These are phyloP conservation scores for Tetradesmus lagerheimii DNA, from an alignment of 139 green algal species.

Conservation along the genomic window DNA sequence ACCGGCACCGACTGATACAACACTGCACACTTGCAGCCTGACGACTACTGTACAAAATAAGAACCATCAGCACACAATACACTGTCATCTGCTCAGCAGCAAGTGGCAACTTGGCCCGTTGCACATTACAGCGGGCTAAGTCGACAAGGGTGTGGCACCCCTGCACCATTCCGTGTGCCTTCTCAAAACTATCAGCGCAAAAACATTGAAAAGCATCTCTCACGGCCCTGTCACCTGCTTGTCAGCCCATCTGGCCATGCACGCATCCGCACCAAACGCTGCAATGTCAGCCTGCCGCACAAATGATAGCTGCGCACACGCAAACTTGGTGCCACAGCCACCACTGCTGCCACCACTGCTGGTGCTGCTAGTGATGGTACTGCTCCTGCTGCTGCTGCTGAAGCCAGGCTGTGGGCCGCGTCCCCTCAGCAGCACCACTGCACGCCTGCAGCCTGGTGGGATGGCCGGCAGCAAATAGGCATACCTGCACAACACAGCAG, in stretches of 20 bases:
- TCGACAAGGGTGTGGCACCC: too few species aligned
- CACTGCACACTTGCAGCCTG: too few species aligned
- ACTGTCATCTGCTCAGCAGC: too few species aligned
- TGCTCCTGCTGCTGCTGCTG: background rate
- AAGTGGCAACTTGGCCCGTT: too few species aligned
- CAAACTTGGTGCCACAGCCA: slow-evolving; percentile 45
- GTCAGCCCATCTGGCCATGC: slow-evolving; percentile 7
- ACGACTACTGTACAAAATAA: too few species aligned
- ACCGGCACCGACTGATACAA: too few species aligned
- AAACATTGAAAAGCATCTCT: background rate
- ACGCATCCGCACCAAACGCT: slow-evolving; percentile 1
- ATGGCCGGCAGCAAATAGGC: slow-evolving; percentile 43
- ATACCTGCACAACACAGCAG: slow-evolving; percentile 22
- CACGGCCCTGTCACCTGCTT: background rate
- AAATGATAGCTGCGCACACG: slow-evolving; percentile 49
- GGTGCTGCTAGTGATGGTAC: background rate
- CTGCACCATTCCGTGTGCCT: too few species aligned
- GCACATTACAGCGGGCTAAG: too few species aligned
- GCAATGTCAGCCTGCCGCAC: background rate
- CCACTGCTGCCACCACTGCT: background rate
- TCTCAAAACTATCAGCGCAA: too few species aligned
- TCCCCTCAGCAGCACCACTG: slow-evolving; percentile 56
- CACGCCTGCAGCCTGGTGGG: slow-evolving; percentile 49
- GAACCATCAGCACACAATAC: too few species aligned
- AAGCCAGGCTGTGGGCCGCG: background rate